Conservation (phyloP, 2,329 filamentous ascomycete species). For the Paecilomyces niveus region DNA sequence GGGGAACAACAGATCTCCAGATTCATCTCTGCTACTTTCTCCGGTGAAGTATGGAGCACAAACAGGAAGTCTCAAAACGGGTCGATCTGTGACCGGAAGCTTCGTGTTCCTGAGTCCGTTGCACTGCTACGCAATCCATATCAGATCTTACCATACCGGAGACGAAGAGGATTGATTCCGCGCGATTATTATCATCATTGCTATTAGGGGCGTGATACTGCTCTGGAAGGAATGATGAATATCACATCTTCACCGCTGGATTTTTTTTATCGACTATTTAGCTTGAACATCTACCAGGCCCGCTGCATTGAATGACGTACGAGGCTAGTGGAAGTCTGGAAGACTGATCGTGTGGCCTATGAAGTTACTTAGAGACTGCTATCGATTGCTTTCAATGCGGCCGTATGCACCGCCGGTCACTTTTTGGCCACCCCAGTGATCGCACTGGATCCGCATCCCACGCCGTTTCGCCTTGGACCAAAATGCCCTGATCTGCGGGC, state of each 20-base stretch:
- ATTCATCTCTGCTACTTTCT: background rate
- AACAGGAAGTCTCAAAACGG: background rate
- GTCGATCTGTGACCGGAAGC: background rate
- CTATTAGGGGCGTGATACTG: background rate
- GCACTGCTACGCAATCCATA: background rate
- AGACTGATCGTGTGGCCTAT: background rate
- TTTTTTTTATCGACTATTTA: background rate
- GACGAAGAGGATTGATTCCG: background rate
- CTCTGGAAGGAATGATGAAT: background rate
- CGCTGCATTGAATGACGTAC: background rate
- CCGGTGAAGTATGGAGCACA: background rate
- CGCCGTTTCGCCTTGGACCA: background rate
- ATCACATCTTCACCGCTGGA: background rate
- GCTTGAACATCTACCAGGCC: background rate
- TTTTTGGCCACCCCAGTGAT: background rate
- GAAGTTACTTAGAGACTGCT: background rate
- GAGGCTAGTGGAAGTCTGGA: background rate
- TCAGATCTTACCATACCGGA: background rate
- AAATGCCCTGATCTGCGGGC: background rate
- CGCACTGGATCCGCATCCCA: background rate
- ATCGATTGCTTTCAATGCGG: background rate
- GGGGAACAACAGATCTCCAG: background rate
- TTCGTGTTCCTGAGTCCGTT: background rate
- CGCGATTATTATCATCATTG: background rate
- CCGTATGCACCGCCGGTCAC: background rate